A percentile compares a stretch with the other conserved stretches of the same genome.
These are phyloP conservation scores for Alternaria dauci DNA, from an alignment of 2,329 filamentous ascomycete genomes.

Conservation along the genomic window DNA sequence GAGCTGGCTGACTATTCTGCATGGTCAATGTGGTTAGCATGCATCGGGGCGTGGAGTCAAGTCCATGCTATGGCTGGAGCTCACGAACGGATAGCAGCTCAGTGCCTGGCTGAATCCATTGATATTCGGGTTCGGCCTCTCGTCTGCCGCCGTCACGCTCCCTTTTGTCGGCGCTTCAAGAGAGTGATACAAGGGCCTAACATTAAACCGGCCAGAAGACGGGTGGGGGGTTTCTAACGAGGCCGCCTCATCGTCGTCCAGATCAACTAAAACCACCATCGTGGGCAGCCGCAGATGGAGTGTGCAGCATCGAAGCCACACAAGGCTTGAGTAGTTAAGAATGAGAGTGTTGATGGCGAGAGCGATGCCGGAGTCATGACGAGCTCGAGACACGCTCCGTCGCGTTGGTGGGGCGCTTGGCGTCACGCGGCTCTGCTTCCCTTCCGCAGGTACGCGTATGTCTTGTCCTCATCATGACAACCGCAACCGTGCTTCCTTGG, in stretches of 20 bases:
- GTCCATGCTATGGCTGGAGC: constrained; percentile 52
- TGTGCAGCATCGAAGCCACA: constrained; percentile 42
- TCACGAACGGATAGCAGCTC: constrained; percentile 76
- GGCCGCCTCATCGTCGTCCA: constrained; percentile 52
- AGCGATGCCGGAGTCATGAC: constrained; percentile 34
- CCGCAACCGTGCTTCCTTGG: neutral
- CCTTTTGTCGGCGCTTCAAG: constrained; percentile 21
- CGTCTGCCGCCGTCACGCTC: constrained; percentile 29
- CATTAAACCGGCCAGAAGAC: constrained; percentile 25
- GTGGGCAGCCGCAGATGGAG: constrained; percentile 24
- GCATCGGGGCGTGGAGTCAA: constrained; percentile 33
- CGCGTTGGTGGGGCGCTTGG: constrained; percentile 26
- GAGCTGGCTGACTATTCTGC: constrained; percentile 78
- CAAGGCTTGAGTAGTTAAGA: constrained; percentile 9
- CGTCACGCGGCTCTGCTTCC: constrained; percentile 14
- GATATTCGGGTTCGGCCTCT: constrained; percentile 61
- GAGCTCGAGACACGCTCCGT: constrained; percentile 18
- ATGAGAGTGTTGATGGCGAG: constrained; percentile 9
- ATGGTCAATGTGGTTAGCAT: constrained; percentile 41
- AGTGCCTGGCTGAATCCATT: constrained; percentile 69
- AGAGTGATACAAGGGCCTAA: constrained; percentile 43
- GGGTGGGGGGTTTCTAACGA: constrained; percentile 30
- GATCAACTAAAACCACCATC: constrained; percentile 57
- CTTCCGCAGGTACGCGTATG: neutral
- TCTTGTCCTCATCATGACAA: neutral